These are phyloP conservation scores for Aureobasidium sp. DNA, from an alignment of 2,329 filamentous ascomycete species.

Conservation along the genomic window DNA sequence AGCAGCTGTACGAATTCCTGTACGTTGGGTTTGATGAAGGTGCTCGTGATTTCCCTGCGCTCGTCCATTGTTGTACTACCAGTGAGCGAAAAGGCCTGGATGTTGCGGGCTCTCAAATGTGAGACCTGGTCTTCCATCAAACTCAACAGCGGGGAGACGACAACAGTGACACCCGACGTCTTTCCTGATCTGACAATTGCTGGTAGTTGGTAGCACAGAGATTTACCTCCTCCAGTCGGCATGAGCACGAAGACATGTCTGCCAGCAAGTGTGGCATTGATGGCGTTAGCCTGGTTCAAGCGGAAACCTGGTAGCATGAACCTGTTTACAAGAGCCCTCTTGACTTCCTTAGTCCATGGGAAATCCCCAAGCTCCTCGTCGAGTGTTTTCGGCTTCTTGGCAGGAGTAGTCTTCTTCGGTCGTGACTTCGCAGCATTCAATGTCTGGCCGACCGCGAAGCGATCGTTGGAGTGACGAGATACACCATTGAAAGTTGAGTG, in stretches of 20 bases:
- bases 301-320: conserved; percentile 85
- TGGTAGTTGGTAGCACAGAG: conserved; percentile 90
- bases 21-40: conserved; percentile 53
- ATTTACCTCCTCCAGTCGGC: conserved; percentile 97
- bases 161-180: conserved; percentile 80
- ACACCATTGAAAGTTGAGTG: conserved; percentile 16
- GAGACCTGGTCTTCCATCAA: conserved; percentile 96
- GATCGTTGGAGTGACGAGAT: background rate
- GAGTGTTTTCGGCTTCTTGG: conserved; percentile 13
- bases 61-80: conserved; percentile 59
- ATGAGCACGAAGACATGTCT: conserved; percentile 93
- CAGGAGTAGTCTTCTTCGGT: conserved; percentile 10
- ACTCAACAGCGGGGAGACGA: conserved; percentile 90
- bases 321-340: conserved; percentile 65
- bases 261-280: conserved; percentile 82
- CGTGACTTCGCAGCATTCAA: conserved; percentile 19
- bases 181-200: conserved; percentile 73
- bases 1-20: conserved; percentile 77
- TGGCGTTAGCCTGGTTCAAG: conserved; percentile 85
- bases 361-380: conserved; percentile 45
- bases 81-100: conserved; percentile 76
- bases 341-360: conserved; percentile 82
- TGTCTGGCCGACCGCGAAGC: conserved; percentile 25
- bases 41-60: conserved; percentile 57
- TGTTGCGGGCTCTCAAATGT: conserved; percentile 64